Evolutionary conservation across 163 green algal genomes (phyloP), one percentile per base, ranked within the genome.

Genomic region (Scenedesmus sp.): DNA sequence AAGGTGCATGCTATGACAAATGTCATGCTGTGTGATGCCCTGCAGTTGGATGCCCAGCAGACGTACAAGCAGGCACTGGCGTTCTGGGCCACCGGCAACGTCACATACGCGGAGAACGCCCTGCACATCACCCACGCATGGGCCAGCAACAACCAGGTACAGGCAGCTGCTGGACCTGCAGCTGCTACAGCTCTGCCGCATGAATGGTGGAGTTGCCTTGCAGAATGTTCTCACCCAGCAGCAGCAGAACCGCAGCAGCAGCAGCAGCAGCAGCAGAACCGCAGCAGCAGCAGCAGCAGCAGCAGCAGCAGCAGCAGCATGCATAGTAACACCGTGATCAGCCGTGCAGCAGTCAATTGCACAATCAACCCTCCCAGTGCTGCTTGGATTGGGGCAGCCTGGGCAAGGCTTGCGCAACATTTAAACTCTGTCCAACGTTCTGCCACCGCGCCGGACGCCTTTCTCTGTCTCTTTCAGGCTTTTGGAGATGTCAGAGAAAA

Each of bases 41-140:
- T 87, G 23, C 55, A 87, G 76, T 10, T 91, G 74, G 89, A 92
- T 83, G 82, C 82, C 2, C 64, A 85, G 23, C 60, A 86, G 66
- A 55, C 89, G 6, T 92, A 89, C 89, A 92, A 92, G 60, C 81
- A 89, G 67, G 82, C 89, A 16, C 18, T 89, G 20, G 89, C 89
- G 3, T 89, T 55, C 66, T 74, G 46, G 82, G 89, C 82, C 2
- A 92, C 89, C 9, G 64, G 82, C 8, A 52, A 89, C 4, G 55
- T 26, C 20, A 16, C 56, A 0, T 89, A 92, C 26, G 89, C 82
- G 8, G 57, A 84, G n/a, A 83, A 59, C 3, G 64, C 82, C 7
- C 2, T 88, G 12, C n/a, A 26, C 20, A 92, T 92, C 60, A 62
- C 86, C 46, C 4, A 85, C 23, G 81, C 81, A 3, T 92, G 89